Conservation (phyloP, 257 asterid species). For the Avicennia marina region DNA sequence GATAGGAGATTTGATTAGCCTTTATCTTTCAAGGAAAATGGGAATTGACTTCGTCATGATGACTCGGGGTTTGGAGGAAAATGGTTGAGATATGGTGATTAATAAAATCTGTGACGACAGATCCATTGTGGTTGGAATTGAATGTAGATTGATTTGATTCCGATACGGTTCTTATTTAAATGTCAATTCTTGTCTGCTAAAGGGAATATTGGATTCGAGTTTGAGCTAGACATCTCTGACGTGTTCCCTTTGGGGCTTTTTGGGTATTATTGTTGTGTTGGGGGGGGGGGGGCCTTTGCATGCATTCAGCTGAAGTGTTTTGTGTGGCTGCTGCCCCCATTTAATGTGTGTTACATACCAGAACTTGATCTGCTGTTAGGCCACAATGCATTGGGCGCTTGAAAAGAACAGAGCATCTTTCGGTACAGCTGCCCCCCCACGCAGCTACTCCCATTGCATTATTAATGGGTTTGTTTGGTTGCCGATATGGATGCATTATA, state of each 20-base stretch:
- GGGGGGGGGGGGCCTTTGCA: too few species aligned
- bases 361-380: too few species aligned
- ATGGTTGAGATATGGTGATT: conserved; percentile 22
- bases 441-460: too few species aligned
- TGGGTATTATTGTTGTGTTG: not conserved
- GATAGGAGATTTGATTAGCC: too few species aligned
- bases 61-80: conserved; percentile 1
- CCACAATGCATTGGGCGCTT: too few species aligned
- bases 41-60: conserved; percentile 22
- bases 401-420: too few species aligned
- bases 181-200: conserved; percentile 60
- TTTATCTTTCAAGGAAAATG: not conserved
- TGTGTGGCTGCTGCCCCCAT: too few species aligned
- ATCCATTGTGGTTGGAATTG: conserved; percentile 39
- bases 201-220: conserved; percentile 67
- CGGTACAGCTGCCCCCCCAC: too few species aligned
- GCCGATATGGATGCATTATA: too few species aligned
- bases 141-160: conserved; percentile 62
- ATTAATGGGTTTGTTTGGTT: too few species aligned
- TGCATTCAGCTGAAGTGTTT: too few species aligned
- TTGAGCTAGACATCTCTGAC: conserved; percentile 39
- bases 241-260: conserved; percentile 22
- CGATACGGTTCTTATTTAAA: conserved; percentile 36
- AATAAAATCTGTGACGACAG: conserved; percentile 26
- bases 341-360: too few species aligned